Percentiles rank a stretch among this genome's conserved stretches.
Conservation (phyloP, 768 basidiomycete species). For the Baorangia bicolor region DNA sequence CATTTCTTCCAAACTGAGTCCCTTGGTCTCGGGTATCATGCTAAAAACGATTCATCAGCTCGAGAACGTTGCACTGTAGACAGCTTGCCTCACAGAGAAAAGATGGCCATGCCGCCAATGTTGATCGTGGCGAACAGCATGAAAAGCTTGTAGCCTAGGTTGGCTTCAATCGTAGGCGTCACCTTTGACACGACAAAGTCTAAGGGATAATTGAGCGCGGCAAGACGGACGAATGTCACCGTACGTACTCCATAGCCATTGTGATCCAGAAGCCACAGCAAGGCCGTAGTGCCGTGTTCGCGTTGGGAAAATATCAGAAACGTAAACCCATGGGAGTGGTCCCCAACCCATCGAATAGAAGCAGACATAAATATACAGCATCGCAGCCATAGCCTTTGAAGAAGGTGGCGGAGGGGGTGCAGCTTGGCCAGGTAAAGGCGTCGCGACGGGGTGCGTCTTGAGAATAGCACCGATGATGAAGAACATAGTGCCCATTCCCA, state of each 20-base stretch:
- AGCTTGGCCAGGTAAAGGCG: constrained; percentile 40
- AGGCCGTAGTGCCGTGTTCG: constrained; percentile 81
- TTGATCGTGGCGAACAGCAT: constrained; percentile 77
- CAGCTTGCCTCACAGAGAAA: constrained; percentile 50
- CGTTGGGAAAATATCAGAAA: constrained; percentile 85
- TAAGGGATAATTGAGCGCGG: constrained; percentile 20
- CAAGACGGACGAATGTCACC: not conserved
- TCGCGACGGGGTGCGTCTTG: constrained; percentile 63
- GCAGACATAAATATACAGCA: constrained; percentile 84
- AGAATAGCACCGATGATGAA: constrained; percentile 84
- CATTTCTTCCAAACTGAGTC: constrained; percentile 54
- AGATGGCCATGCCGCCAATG: constrained; percentile 64
- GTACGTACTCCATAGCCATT: constrained; percentile 77
- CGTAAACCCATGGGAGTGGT: constrained; percentile 64
- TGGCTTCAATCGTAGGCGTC: constrained; percentile 60
- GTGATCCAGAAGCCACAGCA: constrained; percentile 69
- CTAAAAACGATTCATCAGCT: constrained; percentile 26
- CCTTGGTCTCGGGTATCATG: constrained; percentile 62
- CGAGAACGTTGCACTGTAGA: not conserved
- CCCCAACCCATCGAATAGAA: constrained; percentile 92
- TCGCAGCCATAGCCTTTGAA: constrained; percentile 77
- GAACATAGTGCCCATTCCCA: constrained; percentile 79
- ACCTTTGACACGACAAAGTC: constrained; percentile 74
- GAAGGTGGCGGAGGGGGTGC: constrained; percentile 47
- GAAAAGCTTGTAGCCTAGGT: constrained; percentile 73